These are phyloP conservation scores for Alternaria alternata DNA, from an alignment of 2,329 filamentous ascomycete genomes.

Conservation along the genomic window DNA sequence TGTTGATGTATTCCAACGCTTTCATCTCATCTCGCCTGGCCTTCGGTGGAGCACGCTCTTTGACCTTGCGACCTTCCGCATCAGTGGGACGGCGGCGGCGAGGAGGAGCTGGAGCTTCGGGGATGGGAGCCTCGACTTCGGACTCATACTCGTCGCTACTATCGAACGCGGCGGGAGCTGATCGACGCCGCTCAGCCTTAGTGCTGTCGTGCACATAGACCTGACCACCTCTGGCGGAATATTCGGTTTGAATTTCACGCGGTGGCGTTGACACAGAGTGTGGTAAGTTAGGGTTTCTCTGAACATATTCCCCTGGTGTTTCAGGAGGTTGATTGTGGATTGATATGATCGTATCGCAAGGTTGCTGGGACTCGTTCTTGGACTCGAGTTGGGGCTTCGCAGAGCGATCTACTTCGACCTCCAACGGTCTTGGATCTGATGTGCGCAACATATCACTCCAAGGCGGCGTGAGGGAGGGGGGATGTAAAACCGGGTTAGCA, in stretches of 20 bases:
- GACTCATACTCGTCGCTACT: slow-evolving; percentile 21
- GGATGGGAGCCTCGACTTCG: slow-evolving; percentile 1
- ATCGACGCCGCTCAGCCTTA: slow-evolving; percentile 35
- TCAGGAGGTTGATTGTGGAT: too few species aligned
- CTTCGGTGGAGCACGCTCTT: slow-evolving; percentile 27
- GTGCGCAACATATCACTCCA: too few species aligned
- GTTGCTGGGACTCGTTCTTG: too few species aligned
- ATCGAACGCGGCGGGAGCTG: slow-evolving; percentile 28
- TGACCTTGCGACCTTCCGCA: slow-evolving; percentile 25
- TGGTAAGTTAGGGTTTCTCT: too few species aligned
- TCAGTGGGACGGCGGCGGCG: slow-evolving; percentile 39
- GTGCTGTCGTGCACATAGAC: slow-evolving; percentile 39
- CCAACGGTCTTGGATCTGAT: too few species aligned
- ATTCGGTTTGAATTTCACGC: slow-evolving; percentile 44
- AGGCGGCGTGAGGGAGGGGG: too few species aligned
- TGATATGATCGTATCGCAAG: too few species aligned
- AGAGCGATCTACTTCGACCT: too few species aligned
- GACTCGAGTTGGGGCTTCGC: too few species aligned
- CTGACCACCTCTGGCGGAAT: slow-evolving; percentile 32
- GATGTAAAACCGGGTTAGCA: too few species aligned
- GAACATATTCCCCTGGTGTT: too few species aligned
- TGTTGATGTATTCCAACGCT: slow-evolving; percentile 44
- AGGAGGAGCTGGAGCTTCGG: slow-evolving; percentile 14
- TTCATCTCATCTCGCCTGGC: slow-evolving; percentile 23
- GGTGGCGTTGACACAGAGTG: slow-evolving; percentile 19